Evolutionary conservation across 2,329 filamentous ascomycete genomes (phyloP).

Genomic region (Apiospora pterosperma): DNA sequence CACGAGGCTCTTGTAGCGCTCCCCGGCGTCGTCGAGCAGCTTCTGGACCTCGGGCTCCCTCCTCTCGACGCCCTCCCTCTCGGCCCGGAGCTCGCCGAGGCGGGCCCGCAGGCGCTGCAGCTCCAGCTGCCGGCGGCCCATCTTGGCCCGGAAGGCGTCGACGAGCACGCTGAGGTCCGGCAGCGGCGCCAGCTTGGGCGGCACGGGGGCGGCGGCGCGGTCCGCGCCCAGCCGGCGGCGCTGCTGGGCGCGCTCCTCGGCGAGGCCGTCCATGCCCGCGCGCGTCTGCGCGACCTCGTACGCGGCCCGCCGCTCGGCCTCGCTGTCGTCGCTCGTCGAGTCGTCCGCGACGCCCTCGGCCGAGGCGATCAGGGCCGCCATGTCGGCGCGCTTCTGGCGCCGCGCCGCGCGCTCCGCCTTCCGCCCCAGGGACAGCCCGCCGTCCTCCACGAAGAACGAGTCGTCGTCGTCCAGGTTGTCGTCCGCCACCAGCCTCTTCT

Average conservation of each 20-base stretch:
- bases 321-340: conserved; percentile 61
- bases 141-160: conserved; percentile 55
- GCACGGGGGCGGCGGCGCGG: conserved; percentile 50
- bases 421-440: conserved; percentile 71
- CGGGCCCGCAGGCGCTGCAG: conserved; percentile 46
- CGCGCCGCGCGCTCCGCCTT: conserved; percentile 73
- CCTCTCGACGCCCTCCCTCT: conserved; percentile 59
- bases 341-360: conserved; percentile 65
- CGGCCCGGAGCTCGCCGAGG: conserved; percentile 57
- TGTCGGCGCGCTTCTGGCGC: conserved; percentile 66
- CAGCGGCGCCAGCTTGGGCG: conserved; percentile 72
- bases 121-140: conserved; percentile 58
- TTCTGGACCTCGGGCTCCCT: conserved; percentile 78
- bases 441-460: conserved; percentile 86
- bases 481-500: conserved; percentile 75
- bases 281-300: conserved; percentile 86
- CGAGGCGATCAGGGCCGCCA: conserved; percentile 77
- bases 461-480: conserved; percentile 93
- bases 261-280: conserved; percentile 76
- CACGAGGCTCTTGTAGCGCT: conserved; percentile 46
- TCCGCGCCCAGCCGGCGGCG: conserved; percentile 30
- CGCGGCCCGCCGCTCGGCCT: conserved; percentile 69
- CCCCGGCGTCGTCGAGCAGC: conserved; percentile 75
- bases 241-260: conserved; percentile 40
- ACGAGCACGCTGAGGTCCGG: conserved; percentile 72